Evolutionary conservation across 73 alveolate genomes (phyloP), one percentile per base, ranked within the genome.

Genomic region (Paramecium octaurelia): DNA sequence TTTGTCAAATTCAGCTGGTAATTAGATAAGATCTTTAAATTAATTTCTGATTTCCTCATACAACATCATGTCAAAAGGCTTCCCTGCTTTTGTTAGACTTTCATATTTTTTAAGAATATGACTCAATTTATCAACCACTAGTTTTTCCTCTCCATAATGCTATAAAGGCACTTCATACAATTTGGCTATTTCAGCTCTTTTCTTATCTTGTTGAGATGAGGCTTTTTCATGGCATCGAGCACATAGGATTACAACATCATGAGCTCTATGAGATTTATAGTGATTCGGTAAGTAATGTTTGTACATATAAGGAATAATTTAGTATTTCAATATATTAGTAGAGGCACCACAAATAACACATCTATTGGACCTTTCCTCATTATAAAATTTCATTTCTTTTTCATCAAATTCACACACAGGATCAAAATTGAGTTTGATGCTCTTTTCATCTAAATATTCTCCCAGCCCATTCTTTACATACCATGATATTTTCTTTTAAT

Each of bases 171-270:
- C 96, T 14, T 93, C 90, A 94, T 95, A 97, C 76, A 93, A 85
- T 42, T 54, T 60, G 1, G 98, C 94, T n/a, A 98, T 87, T 64
- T 96, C 88, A 70, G 86, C 88, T 73, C 96, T 97, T 59, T 95
- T 89, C 71, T 64, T 57, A 69, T 96, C 98, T 70, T 97, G 92
- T 21, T 77, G 92, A 92, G 94, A 95, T 46, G 96, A 93, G 1
- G 99, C 99, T 18, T 64, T 95, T 86, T 98, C 99, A 91, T 98
- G 99, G 77, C 99, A 98, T 36, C 95, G 92, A 43, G 97, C 96
- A 83, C 99, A 98, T 71, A 98, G 93, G 21, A 98, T 93, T 9
- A 97, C 98, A 21, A 98, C 98, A 93, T 98, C 99, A 93, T 98
- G 99, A 20, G 99, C 95, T 92, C 99, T 93, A 75, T 97, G 99